phyloP scores from a whole-genome alignment of 2,329 filamentous ascomycete species.

The Diaporthe citriasiana region DNA sequence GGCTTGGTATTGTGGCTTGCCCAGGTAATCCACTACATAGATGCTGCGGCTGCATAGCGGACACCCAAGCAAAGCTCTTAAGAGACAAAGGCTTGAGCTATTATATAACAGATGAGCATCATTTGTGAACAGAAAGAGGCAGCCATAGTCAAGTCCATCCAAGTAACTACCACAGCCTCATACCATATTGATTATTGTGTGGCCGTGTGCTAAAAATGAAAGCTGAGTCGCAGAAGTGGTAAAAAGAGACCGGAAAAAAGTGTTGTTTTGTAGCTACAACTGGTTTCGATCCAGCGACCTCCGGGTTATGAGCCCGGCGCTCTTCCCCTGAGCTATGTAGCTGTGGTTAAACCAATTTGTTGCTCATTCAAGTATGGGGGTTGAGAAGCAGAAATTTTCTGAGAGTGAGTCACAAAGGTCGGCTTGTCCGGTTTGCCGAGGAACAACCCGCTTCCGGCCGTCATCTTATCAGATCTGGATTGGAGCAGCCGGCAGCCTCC shows the following conservation, averaged over 20 bases:
- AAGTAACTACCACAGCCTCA: not conserved
- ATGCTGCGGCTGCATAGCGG: no score
- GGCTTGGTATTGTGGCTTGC: no score
- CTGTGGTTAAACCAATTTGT: not conserved
- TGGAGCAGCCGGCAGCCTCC: not conserved
- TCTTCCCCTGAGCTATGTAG: slow-evolving; percentile 42
- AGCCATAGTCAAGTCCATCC: not conserved
- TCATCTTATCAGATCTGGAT: not conserved
- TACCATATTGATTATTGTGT: not conserved
- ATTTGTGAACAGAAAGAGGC: not conserved
- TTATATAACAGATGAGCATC: not conserved
- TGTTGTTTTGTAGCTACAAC: slow-evolving; percentile 32
- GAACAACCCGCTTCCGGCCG: slow-evolving; percentile 3
- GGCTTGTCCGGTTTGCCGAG: not conserved
- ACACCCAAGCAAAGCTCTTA: no score
- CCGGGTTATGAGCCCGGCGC: slow-evolving; percentile 43
- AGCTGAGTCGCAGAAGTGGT: not conserved
- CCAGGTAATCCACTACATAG: no score
- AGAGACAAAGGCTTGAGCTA: not conserved
- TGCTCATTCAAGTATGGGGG: not conserved
- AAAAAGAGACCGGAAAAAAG: not conserved
- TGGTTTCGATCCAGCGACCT: slow-evolving; percentile 42
- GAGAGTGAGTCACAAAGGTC: slow-evolving; percentile 29
- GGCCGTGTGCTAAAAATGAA: not conserved
- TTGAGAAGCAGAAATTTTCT: slow-evolving; percentile 15